Evolutionary conservation across 2,329 filamentous ascomycete genomes (phyloP).

Genomic region (Aureobasidium sp.): DNA sequence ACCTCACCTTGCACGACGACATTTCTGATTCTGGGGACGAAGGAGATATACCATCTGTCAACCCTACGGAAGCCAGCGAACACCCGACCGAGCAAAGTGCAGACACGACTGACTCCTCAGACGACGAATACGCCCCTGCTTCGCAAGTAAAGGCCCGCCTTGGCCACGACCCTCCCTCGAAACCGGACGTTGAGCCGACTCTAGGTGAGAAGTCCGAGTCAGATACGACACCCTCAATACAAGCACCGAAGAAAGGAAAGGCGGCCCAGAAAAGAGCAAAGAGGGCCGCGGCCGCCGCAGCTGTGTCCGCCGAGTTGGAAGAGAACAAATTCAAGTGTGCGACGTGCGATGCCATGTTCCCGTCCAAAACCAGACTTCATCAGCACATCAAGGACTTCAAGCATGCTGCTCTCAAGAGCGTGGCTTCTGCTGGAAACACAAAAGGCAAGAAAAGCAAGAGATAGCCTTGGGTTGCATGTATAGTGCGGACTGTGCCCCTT

Average conservation of each 20-base stretch:
- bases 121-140: slow-evolving; percentile 39
- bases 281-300: slow-evolving; percentile 40
- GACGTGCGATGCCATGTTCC: slow-evolving; percentile 71
- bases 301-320: slow-evolving; percentile 26
- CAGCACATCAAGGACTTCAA: slow-evolving; percentile 59
- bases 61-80: not conserved
- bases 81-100: not conserved
- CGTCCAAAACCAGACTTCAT: slow-evolving; percentile 66
- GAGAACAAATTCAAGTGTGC: slow-evolving; percentile 60
- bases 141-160: slow-evolving; percentile 37
- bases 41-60: not conserved
- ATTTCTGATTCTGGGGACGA: slow-evolving; percentile 12
- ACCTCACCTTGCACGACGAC: slow-evolving; percentile 20
- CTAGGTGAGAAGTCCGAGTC: slow-evolving; percentile 22
- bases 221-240: slow-evolving; percentile 22
- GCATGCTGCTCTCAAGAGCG: slow-evolving; percentile 51
- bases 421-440: slow-evolving; percentile 20
- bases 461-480: slow-evolving; percentile 15
- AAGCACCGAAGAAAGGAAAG: slow-evolving; percentile 34
- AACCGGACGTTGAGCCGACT: not conserved
- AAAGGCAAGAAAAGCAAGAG: slow-evolving; percentile 27
- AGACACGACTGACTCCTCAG: slow-evolving; percentile 17
- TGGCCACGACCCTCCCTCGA: not conserved
- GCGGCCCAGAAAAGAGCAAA: slow-evolving; percentile 42
- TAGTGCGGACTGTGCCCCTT: not conserved